Evolutionary conservation across 2,329 filamentous ascomycete genomes (phyloP).

Genomic region (Colletotrichum aenigma): DNA sequence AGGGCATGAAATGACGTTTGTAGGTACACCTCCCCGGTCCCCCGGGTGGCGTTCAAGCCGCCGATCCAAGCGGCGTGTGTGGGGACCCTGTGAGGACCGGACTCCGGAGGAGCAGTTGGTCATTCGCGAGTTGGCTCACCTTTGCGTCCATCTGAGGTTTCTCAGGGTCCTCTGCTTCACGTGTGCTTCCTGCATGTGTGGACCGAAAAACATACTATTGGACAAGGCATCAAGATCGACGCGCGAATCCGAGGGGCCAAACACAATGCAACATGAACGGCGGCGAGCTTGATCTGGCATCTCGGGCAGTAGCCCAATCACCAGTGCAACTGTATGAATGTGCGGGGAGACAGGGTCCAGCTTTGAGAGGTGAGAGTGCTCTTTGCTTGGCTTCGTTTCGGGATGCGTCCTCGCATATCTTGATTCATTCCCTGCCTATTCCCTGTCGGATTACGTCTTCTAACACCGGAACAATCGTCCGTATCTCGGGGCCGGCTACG

Average conservation of each 20-base stretch:
- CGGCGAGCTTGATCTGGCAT: neutral
- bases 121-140: neutral
- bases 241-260: neutral
- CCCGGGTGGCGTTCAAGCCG: constrained; percentile 10
- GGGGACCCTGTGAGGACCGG: neutral
- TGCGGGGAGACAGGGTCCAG: neutral
- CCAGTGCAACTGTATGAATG: neutral
- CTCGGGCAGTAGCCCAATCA: neutral
- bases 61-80: constrained; percentile 7
- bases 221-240: constrained; percentile 13
- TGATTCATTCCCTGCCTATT: neutral
- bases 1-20: constrained; percentile 8
- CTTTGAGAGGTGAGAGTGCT: neutral
- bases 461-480: neutral
- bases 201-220: neutral
- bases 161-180: neutral
- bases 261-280: neutral
- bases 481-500: neutral
- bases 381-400: neutral
- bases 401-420: neutral
- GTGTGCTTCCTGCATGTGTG: neutral
- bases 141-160: neutral
- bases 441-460: neutral
- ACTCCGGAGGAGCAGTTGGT: neutral
- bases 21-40: neutral